Conservation (phyloP, 192 early-diverging fungal genomes). For the Coemansia sp. region DNA sequence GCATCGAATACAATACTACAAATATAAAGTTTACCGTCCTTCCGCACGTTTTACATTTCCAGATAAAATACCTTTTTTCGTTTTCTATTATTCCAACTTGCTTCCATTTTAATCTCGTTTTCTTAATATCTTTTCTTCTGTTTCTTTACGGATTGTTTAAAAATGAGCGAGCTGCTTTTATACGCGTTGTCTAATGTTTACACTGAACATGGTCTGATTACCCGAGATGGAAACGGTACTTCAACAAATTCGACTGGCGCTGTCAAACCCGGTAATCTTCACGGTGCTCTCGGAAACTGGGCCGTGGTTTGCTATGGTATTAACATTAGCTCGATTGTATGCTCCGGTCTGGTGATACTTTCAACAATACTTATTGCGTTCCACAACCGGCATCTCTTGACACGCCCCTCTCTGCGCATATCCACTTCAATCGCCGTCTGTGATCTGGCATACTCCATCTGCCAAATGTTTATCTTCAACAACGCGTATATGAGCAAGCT, state of each 20-base stretch:
- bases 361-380: background rate
- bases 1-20: background rate
- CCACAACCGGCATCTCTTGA: conserved; percentile 3
- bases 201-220: conserved; percentile 13
- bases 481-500: conserved; percentile 9
- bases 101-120: background rate
- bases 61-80: background rate
- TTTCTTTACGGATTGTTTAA: background rate
- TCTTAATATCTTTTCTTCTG: background rate
- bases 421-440: conserved; percentile 13
- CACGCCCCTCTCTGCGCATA: conserved; percentile 6
- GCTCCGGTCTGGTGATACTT: conserved; percentile 5
- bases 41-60: background rate
- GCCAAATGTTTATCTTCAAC: conserved; percentile 13
- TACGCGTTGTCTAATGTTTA: background rate
- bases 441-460: conserved; percentile 9
- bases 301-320: conserved; percentile 8
- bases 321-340: conserved; percentile 12
- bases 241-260: background rate
- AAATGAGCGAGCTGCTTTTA: background rate
- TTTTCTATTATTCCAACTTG: background rate
- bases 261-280: background rate
- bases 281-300: conserved; percentile 7
- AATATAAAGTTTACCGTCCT: background rate
- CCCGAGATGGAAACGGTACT: conserved; percentile 16